Conservation (phyloP, 345 rosid genomes). For the Arabidopsis arenosa region DNA sequence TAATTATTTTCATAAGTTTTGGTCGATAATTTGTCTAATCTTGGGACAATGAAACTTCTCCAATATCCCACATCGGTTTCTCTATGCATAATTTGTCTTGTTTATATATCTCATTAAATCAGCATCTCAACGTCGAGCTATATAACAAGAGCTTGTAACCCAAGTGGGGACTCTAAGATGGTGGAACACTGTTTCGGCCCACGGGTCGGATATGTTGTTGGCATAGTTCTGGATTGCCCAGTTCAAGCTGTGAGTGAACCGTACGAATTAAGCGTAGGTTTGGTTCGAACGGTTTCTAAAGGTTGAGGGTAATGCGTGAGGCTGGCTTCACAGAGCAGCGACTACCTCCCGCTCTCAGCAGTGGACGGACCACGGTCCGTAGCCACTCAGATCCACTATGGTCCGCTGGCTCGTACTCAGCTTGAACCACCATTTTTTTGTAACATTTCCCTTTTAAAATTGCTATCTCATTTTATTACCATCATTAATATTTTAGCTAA, state of each 20-base stretch:
- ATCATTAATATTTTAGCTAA: background rate
- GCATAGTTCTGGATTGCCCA: background rate
- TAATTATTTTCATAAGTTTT: too few relatives aligned
- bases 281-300: background rate
- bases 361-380: slow-evolving; percentile 5
- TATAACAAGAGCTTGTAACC: background rate
- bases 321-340: slow-evolving; percentile 41
- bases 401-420: background rate
- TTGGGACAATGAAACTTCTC: background rate
- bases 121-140: background rate
- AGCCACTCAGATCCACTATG: background rate
- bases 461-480: background rate
- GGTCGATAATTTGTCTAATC: background rate
- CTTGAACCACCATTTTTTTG: slow-evolving; percentile 21
- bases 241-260: slow-evolving; percentile 16
- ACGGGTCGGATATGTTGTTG: background rate
- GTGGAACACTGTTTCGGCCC: background rate
- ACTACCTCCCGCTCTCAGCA: slow-evolving; percentile 23
- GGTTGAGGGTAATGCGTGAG: slow-evolving; percentile 25
- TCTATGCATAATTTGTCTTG: background rate
- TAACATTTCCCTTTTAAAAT: background rate
- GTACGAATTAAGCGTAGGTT: background rate
- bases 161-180: background rate
- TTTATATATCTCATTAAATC: background rate
- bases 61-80: slow-evolving; percentile 3